These are phyloP conservation scores for Urtica urens DNA, from an alignment of 306 rosid species.

Conservation along the genomic window DNA sequence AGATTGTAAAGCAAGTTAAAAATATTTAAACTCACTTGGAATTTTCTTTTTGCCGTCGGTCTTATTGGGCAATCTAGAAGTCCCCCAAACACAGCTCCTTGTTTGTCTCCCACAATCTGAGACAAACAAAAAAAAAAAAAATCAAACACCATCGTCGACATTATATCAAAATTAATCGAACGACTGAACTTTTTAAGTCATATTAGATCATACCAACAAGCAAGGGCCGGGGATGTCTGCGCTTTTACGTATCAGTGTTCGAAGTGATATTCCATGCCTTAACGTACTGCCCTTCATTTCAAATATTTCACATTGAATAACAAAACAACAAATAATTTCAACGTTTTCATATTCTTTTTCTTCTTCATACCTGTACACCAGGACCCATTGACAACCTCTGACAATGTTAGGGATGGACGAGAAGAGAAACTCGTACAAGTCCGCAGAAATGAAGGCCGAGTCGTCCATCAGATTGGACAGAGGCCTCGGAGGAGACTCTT, in stretches of 20 bases:
- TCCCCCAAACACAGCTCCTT: constrained; percentile 94
- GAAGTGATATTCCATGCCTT: constrained; percentile 94
- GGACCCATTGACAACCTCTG: constrained; percentile 82
- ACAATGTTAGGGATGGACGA: constrained; percentile 90
- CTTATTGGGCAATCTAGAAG: constrained; percentile 75
- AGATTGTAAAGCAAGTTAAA: constrained; percentile 2
- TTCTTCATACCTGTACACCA: constrained; percentile 66
- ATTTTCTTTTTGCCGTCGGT: constrained; percentile 78
- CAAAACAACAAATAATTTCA: too few species aligned
- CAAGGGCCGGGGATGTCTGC: constrained; percentile 75
- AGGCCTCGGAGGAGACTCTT: constrained; percentile 42
- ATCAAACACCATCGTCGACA: constrained; percentile 8
- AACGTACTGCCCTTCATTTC: constrained; percentile 97
- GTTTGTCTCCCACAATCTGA: constrained; percentile 87
- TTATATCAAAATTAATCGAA: constrained; percentile 7
- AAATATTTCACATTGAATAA: constrained; percentile 40
- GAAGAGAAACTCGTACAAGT: constrained; percentile 61
- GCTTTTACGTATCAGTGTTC: constrained; percentile 89
- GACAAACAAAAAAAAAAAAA: too few species aligned
- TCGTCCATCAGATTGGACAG: constrained; percentile 43
- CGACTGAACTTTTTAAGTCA: not conserved
- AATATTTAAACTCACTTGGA: constrained; percentile 48
- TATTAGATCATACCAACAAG: constrained; percentile 50
- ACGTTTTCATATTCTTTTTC: constrained; percentile 11
- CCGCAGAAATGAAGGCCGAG: constrained; percentile 58